Evolutionary conservation across 495 filamentous ascomycete species (phyloP), one percentile per base, ranked within the genome.

Genomic region (Staphylotrichum tortipilum): DNA sequence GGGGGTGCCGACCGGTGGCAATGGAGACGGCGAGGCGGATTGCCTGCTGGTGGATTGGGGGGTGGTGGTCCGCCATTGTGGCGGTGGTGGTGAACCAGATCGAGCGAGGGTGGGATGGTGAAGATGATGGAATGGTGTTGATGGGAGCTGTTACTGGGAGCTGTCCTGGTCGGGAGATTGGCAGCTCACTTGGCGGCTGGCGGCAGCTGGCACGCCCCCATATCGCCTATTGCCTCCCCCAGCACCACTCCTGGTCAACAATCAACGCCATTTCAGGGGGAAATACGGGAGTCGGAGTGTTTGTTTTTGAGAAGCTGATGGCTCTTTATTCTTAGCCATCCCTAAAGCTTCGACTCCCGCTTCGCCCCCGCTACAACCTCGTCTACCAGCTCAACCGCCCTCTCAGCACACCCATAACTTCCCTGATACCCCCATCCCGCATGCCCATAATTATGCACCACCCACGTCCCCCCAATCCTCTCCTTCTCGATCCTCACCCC

Each of bases 401-500:
- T 72, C 55, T 81, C 68, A 0, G 89, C 82, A 68, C 86, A 89
- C 1, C 92, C 92, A 66, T 86, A 99, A 15, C 81, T 86, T 21
- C 81, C 78, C 65, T 99, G 92, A 60, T 95, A 89, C 47, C 83
- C 92, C 73, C 89, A 95, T 0, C 92, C 92, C 0, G 86, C 89
- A 71, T 95, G 91, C 9, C 94, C 94, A 63, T 99, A 99, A 56
- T 95, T 91, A 63, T 99, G 92, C 52, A 99, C 88, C 9, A 95
- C 80, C 69, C 77, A 80, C 0, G 79, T 73, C 23, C 59, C 74
- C n/a, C 76, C 83, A 22, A 89, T 78, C 54, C 72, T 74, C 65
- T 96, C 89, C 63, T 78, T 86, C 68, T 95, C 92, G 38, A 97
- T 74, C 34, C 92, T 77, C 12, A 84, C 82, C 0, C 94, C 91